Conservation (phyloP, 2,329 filamentous ascomycete species). For the Venturiaceae sp. region DNA sequence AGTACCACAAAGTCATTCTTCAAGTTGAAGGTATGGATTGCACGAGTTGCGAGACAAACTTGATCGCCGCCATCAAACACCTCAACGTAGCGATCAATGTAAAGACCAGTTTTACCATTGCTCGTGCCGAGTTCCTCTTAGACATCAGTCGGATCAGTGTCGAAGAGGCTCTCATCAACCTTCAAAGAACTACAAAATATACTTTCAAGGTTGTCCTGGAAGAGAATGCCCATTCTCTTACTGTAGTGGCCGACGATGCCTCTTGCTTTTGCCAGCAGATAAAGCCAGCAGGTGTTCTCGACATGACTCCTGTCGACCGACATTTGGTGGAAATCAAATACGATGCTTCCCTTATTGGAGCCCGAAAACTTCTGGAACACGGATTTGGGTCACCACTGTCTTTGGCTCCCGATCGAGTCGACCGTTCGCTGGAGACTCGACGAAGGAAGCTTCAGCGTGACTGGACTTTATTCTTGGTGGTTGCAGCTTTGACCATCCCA, state of each 20-base stretch:
- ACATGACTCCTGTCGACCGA: slow-evolving; percentile 20
- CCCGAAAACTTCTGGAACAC: slow-evolving; percentile 34
- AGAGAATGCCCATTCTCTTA: slow-evolving; percentile 43
- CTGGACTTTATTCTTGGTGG: slow-evolving; percentile 17
- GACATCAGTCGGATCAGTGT: slow-evolving; percentile 24
- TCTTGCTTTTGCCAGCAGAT: slow-evolving; percentile 27
- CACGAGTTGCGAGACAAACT: slow-evolving; percentile 59
- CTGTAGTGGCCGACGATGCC: slow-evolving; percentile 36
- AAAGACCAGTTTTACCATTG: slow-evolving; percentile 54
- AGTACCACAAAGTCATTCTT: slow-evolving; percentile 46
- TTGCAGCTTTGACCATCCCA: slow-evolving; percentile 27
- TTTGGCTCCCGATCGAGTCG: neutral
- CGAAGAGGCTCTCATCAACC: slow-evolving; percentile 34
- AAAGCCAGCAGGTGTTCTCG: slow-evolving; percentile 28
- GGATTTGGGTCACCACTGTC: slow-evolving; percentile 13
- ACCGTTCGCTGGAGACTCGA: neutral
- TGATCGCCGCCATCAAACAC: slow-evolving; percentile 42
- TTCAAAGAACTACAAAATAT: slow-evolving; percentile 52
- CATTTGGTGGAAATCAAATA: slow-evolving; percentile 33
- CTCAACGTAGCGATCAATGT: slow-evolving; percentile 44
- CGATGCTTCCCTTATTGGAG: slow-evolving; percentile 38
- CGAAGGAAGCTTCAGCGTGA: neutral
- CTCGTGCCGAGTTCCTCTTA: slow-evolving; percentile 56
- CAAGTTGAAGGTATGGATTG: slow-evolving; percentile 62
- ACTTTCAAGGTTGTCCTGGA: slow-evolving; percentile 16